These are phyloP conservation scores for Trichophyton rubrum DNA, from an alignment of 2,329 filamentous ascomycete genomes.

Conservation along the genomic window DNA sequence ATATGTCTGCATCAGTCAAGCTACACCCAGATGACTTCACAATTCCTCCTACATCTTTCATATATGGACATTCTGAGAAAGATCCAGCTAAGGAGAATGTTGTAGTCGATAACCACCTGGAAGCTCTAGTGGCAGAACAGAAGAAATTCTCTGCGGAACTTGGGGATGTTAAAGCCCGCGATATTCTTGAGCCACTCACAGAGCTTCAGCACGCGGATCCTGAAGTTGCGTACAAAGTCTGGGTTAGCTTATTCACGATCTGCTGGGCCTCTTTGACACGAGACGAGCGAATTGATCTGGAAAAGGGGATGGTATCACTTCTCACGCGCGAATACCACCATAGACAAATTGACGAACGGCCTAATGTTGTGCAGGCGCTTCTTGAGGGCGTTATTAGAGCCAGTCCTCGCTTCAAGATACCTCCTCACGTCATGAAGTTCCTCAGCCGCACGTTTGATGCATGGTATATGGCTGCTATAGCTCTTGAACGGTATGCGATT, in stretches of 20 bases:
- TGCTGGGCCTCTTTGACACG: slow-evolving; percentile 81
- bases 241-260: slow-evolving; percentile 81
- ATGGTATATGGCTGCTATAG: slow-evolving; percentile 89
- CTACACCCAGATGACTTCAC: slow-evolving; percentile 77
- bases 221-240: slow-evolving; percentile 73
- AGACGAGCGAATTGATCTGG: slow-evolving; percentile 80
- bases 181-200: slow-evolving; percentile 76
- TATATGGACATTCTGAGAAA: slow-evolving; percentile 61
- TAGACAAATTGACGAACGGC: slow-evolving; percentile 83
- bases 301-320: slow-evolving; percentile 79
- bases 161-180: slow-evolving; percentile 72
- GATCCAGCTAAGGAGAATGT: slow-evolving; percentile 51
- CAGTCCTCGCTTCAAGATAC: slow-evolving; percentile 78
- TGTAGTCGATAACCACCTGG: slow-evolving; percentile 72
- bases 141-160: slow-evolving; percentile 74
- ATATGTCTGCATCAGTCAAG: slow-evolving; percentile 66
- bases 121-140: slow-evolving; percentile 64
- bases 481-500: slow-evolving; percentile 80
- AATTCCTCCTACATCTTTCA: slow-evolving; percentile 57
- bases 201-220: slow-evolving; percentile 86
- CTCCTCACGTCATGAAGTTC: slow-evolving; percentile 92
- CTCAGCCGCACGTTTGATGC: slow-evolving; percentile 86
- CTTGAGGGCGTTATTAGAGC: slow-evolving; percentile 77
- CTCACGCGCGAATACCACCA: slow-evolving; percentile 93
- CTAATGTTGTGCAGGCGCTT: slow-evolving; percentile 88